phyloP scores from a whole-genome alignment of 2,329 filamentous ascomycete species.

The Ophiostoma triangulosporum region DNA sequence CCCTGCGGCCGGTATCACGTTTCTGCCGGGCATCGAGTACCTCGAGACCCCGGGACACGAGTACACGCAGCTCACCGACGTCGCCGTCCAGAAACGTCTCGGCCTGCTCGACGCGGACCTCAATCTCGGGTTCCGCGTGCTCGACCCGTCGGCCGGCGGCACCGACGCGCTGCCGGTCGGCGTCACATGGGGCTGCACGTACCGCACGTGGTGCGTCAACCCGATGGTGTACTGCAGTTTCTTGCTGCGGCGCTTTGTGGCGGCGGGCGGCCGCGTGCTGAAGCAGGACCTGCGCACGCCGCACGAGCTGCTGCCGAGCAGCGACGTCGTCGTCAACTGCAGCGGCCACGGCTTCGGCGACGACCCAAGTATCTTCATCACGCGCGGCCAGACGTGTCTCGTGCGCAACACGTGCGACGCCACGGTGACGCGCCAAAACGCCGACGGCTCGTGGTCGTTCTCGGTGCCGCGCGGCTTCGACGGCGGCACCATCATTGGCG shows the following conservation, averaged over 20 bases:
- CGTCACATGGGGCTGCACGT: constrained; percentile 34
- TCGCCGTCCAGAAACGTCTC: constrained; percentile 20
- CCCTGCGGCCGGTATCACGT: constrained; percentile 33
- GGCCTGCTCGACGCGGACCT: constrained; percentile 21
- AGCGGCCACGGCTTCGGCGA: constrained; percentile 31
- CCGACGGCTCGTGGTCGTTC: constrained; percentile 50
- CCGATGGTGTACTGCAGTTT: constrained; percentile 40
- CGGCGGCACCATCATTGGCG: constrained; percentile 52
- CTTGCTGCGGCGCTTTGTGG: constrained; percentile 28
- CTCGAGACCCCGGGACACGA: constrained; percentile 30
- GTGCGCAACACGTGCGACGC: constrained; percentile 26
- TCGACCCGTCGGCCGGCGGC: constrained; percentile 10
- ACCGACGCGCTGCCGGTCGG: constrained; percentile 24
- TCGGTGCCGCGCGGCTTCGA: constrained; percentile 46
- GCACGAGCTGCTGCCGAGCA: constrained; percentile 26
- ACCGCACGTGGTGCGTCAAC: constrained; percentile 41
- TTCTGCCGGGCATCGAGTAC: constrained; percentile 36
- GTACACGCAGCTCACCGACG: constrained; percentile 21
- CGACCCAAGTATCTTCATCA: constrained; percentile 26
- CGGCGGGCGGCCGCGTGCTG: constrained; percentile 23
- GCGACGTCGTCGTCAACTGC: constrained; percentile 29
- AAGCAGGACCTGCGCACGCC: constrained; percentile 24
- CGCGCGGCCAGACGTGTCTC: constrained; percentile 33
- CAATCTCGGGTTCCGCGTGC: constrained; percentile 25
- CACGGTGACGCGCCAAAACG: constrained; percentile 45